Conservation (phyloP, 2,329 filamentous ascomycete species). For the Paraphaeosphaeria sporulosa region DNA sequence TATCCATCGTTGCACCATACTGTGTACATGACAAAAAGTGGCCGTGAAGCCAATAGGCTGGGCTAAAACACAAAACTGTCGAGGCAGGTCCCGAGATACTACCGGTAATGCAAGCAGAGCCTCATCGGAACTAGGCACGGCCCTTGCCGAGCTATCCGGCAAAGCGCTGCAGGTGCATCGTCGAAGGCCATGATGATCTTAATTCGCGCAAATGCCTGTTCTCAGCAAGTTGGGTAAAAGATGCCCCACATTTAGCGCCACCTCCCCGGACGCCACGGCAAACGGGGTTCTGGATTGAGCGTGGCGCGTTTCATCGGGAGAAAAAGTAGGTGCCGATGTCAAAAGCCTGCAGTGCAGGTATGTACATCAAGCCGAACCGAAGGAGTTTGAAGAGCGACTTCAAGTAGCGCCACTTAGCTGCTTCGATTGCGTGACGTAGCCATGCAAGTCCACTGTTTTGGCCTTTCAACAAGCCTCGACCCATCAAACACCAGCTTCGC, state of each 20-base stretch:
- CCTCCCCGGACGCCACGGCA: conserved; percentile 9
- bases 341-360: neutral
- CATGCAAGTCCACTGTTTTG: too few species aligned
- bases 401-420: too few species aligned
- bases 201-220: too few species aligned
- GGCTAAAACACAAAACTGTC: neutral
- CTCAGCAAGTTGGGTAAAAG: neutral
- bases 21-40: neutral
- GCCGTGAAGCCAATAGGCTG: neutral
- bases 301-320: neutral
- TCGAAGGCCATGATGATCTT: too few species aligned
- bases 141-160: neutral
- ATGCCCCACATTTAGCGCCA: neutral
- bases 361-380: neutral
- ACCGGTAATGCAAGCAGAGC: neutral
- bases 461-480: neutral
- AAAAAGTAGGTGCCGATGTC: neutral
- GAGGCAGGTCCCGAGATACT: too few species aligned
- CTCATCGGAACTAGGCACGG: neutral
- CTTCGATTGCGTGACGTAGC: too few species aligned
- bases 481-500: conserved; percentile 37
- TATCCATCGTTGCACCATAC: neutral
- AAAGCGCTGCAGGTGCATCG: neutral
- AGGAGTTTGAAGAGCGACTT: neutral
- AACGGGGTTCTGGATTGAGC: neutral